These are phyloP conservation scores for Eutreptiella sp. DNA, from an alignment of 208 protist species.

Conservation along the genomic window DNA sequence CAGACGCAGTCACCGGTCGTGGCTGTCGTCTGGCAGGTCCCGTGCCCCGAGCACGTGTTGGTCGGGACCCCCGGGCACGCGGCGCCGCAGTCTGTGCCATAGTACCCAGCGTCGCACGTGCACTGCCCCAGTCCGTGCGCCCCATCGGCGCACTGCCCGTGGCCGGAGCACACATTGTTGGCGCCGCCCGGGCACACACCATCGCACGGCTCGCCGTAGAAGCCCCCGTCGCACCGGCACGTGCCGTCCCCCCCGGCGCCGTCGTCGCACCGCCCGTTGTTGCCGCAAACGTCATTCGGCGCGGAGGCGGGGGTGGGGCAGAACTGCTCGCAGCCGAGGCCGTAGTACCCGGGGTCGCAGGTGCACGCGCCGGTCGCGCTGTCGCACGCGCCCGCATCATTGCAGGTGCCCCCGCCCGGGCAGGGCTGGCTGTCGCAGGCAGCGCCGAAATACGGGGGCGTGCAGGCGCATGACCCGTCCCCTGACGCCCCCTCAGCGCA, in stretches of 20 bases:
- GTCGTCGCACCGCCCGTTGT: conserved; percentile 12
- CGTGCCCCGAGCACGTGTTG: not conserved
- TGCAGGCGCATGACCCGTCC: not conserved
- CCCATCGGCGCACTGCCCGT: conserved; percentile 18
- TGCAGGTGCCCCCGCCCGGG: not conserved
- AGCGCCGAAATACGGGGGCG: not conserved
- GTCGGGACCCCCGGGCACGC: conserved; percentile 13
- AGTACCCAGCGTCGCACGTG: conserved; percentile 22
- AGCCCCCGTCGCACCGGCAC: conserved; percentile 14
- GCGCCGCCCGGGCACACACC: conserved; percentile 8
- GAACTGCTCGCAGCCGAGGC: conserved; percentile 15
- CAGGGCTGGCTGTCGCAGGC: not conserved
- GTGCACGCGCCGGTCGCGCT: not conserved
- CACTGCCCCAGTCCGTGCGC: conserved; percentile 1
- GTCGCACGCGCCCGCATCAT: not conserved
- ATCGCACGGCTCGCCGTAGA: conserved; percentile 4
- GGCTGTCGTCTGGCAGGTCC: not conserved
- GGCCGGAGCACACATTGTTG: conserved; percentile 3
- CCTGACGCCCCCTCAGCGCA: not conserved
- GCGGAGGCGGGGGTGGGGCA: not conserved
- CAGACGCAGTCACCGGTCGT: conserved; percentile 7
- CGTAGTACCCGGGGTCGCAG: not conserved
- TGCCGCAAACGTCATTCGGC: conserved; percentile 2
- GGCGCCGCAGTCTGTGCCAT: conserved; percentile 11
- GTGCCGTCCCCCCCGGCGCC: conserved; percentile 1